Percentiles rank a stretch among this genome's conserved stretches.
Evolutionary conservation across 768 basidiomycete genomes (phyloP).

Genomic region (Tulasnella sp.): DNA sequence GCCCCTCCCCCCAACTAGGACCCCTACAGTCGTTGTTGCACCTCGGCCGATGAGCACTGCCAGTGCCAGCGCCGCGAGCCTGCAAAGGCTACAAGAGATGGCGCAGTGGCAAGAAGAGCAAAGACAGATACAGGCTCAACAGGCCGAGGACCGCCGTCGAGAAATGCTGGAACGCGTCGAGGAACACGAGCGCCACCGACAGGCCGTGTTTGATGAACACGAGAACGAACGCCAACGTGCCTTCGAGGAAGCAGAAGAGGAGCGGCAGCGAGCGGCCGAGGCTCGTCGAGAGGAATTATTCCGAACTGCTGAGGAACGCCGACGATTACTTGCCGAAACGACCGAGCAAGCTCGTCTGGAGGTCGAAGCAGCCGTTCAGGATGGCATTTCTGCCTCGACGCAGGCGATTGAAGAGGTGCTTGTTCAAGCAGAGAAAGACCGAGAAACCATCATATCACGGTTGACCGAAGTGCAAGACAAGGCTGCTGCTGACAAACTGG

Average conservation of each 20-base stretch:
- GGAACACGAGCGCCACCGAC: constrained; percentile 42
- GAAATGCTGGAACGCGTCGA: constrained; percentile 22
- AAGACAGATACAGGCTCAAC: constrained; percentile 1
- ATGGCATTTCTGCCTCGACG: neutral
- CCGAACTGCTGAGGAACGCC: constrained; percentile 8
- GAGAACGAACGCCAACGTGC: constrained; percentile 31
- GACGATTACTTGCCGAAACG: constrained; percentile 2
- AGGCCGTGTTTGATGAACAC: constrained; percentile 35
- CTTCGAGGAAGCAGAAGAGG: constrained; percentile 19
- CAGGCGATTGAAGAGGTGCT: constrained; percentile 13
- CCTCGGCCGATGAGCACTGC: neutral
- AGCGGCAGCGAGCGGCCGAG: constrained; percentile 17
- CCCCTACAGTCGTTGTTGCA: neutral
- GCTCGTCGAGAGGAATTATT: constrained; percentile 12
- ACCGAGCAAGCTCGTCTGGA: constrained; percentile 7
- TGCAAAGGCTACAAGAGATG: constrained; percentile 13
- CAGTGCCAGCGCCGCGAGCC: neutral
- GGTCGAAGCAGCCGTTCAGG: constrained; percentile 4
- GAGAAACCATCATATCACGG: constrained; percentile 10
- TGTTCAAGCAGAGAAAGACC: constrained; percentile 15
- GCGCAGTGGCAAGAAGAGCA: constrained; percentile 16
- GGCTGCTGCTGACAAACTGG: constrained; percentile 20
- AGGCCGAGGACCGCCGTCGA: constrained; percentile 15
- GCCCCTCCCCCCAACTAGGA: neutral
- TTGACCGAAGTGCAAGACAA: constrained; percentile 14